phyloP scores from a whole-genome alignment of 1,284 basidiomycete species.

The Laetiporus sulphureus region DNA sequence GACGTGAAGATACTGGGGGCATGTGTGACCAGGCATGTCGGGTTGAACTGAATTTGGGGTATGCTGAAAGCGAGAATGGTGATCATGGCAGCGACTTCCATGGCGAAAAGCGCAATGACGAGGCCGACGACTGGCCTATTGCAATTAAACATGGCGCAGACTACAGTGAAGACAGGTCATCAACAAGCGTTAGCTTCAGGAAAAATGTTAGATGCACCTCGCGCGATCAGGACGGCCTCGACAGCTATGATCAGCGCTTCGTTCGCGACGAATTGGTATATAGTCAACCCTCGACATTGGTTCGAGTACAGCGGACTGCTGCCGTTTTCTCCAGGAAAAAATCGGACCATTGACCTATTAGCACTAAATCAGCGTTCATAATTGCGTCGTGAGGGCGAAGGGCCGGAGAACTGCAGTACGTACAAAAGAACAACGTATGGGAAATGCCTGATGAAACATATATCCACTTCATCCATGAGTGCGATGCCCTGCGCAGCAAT shows the following conservation, averaged over 20 bases:
- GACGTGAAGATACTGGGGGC: constrained; percentile 8
- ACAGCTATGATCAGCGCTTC: neutral
- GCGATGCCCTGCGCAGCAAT: neutral
- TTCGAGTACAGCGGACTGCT: neutral
- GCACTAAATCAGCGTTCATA: neutral
- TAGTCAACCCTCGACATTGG: neutral
- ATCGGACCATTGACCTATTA: neutral
- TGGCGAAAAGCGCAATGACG: constrained; percentile 9
- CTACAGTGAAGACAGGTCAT: neutral
- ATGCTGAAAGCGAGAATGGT: constrained; percentile 9
- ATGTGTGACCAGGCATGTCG: constrained; percentile 9
- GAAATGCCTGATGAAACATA: neutral
- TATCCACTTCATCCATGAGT: neutral
- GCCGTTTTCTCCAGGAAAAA: neutral
- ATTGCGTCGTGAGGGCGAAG: neutral
- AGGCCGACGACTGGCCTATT: constrained; percentile 6
- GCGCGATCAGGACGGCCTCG: neutral
- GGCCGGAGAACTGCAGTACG: neutral
- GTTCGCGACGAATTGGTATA: neutral
- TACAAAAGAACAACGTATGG: neutral
- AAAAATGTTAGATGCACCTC: neutral
- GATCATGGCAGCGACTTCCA: constrained; percentile 12
- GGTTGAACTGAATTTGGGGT: constrained; percentile 10
- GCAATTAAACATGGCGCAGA: constrained; percentile 12
- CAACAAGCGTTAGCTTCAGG: neutral